These are phyloP conservation scores for Zasmidium cellare DNA, from an alignment of 2,329 filamentous ascomycete species.

Conservation along the genomic window DNA sequence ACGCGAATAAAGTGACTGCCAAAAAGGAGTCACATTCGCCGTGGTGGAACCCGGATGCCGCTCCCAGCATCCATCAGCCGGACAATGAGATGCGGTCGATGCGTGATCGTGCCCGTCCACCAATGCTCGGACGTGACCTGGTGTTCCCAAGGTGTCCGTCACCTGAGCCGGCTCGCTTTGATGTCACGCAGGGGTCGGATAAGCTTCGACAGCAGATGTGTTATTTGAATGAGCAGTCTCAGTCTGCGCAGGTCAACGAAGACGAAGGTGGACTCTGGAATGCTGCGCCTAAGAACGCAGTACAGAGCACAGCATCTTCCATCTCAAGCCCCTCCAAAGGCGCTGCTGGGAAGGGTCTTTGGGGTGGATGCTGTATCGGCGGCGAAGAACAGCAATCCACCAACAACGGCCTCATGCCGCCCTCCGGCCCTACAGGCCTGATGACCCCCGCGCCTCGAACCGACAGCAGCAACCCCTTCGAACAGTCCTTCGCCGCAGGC, in stretches of 20 bases:
- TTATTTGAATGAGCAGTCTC: constrained; percentile 49
- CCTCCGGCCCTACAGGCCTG: constrained; percentile 48
- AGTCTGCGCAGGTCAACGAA: constrained; percentile 41
- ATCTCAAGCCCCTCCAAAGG: constrained; percentile 14
- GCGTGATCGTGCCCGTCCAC: constrained; percentile 66
- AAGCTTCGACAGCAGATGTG: constrained; percentile 51
- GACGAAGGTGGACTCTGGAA: constrained; percentile 62
- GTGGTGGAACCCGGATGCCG: constrained; percentile 42
- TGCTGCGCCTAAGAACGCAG: constrained; percentile 14
- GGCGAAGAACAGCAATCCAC: constrained; percentile 37
- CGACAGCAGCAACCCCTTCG: constrained; percentile 40
- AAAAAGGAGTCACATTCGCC: constrained; percentile 28
- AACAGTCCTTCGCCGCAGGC: constrained; percentile 31
- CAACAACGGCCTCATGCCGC: constrained; percentile 37
- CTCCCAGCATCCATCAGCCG: constrained; percentile 30
- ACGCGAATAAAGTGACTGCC: constrained; percentile 41
- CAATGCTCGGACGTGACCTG: constrained; percentile 84
- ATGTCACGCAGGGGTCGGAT: constrained; percentile 66
- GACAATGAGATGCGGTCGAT: constrained; percentile 53
- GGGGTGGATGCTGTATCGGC: constrained; percentile 72
- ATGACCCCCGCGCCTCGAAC: constrained; percentile 47
- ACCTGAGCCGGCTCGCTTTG: constrained; percentile 80
- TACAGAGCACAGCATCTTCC: constrained; percentile 3
- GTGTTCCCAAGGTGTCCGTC: constrained; percentile 79
- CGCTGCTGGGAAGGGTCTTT: constrained; percentile 57